Conservation (phyloP, 1,284 basidiomycete species). For the Ceratobasidium papillatum region DNA sequence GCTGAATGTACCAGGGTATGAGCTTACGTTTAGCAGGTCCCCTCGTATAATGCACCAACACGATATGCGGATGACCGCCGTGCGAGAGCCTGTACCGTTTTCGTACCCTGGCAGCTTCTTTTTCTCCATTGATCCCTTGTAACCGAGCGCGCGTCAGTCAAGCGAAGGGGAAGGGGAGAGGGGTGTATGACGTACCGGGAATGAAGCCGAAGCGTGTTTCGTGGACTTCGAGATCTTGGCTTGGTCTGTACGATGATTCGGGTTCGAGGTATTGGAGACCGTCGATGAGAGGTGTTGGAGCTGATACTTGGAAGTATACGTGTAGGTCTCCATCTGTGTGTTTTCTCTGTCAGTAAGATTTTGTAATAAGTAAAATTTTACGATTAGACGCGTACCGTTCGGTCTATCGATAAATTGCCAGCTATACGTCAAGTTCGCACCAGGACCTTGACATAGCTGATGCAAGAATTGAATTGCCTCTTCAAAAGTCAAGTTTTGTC, state of each 20-base stretch:
- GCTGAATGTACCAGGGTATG: not conserved
- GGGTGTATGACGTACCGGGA: slow-evolving; percentile 57
- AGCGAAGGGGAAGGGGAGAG: not conserved
- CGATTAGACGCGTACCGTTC: slow-evolving; percentile 57
- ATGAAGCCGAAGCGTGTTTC: slow-evolving; percentile 78
- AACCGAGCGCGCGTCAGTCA: not conserved
- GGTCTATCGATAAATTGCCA: slow-evolving; percentile 81
- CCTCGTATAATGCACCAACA: slow-evolving; percentile 75
- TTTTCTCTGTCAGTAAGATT: slow-evolving; percentile 5
- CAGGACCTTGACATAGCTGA: slow-evolving; percentile 64
- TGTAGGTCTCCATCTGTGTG: slow-evolving; percentile 68
- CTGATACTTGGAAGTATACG: slow-evolving; percentile 65
- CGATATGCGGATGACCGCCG: slow-evolving; percentile 72
- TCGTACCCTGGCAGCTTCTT: slow-evolving; percentile 67
- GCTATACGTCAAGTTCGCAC: slow-evolving; percentile 62
- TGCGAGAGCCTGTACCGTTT: slow-evolving; percentile 73
- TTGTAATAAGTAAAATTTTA: not conserved
- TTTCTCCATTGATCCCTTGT: slow-evolving; percentile 54
- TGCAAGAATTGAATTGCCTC: slow-evolving; percentile 66
- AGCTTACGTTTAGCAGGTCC: slow-evolving; percentile 67
- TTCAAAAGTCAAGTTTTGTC: slow-evolving; percentile 59
- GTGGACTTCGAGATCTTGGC: slow-evolving; percentile 74
- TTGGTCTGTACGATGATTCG: slow-evolving; percentile 62
- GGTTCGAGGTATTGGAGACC: slow-evolving; percentile 75
- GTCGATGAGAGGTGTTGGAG: slow-evolving; percentile 65